Conservation (phyloP, 1,139 yeast genomes). For the Neolecta irregularis region DNA sequence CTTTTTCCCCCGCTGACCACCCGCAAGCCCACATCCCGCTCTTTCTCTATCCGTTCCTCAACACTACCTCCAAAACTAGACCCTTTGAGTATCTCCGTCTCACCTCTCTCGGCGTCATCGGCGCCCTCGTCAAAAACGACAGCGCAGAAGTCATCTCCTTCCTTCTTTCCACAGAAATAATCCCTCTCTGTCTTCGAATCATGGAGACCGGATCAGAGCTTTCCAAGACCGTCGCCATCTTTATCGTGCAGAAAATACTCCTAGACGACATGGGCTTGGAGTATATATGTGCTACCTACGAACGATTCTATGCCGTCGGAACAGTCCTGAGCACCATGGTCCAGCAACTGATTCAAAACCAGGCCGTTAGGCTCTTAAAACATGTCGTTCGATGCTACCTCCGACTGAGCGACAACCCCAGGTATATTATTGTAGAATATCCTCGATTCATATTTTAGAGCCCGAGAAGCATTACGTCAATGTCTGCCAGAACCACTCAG, state of each 20-base stretch:
- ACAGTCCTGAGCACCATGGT: slow-evolving; percentile 81
- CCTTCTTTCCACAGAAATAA: slow-evolving; percentile 80
- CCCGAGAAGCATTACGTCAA: slow-evolving; percentile 71
- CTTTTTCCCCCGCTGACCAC: not conserved
- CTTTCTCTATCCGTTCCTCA: slow-evolving; percentile 81
- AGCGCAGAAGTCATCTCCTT: slow-evolving; percentile 90
- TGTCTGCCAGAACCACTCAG: slow-evolving; percentile 76
- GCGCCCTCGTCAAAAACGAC: slow-evolving; percentile 90
- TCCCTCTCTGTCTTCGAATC: slow-evolving; percentile 81
- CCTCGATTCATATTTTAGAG: slow-evolving; percentile 32
- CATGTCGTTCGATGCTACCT: slow-evolving; percentile 90
- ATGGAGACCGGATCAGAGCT: slow-evolving; percentile 93
- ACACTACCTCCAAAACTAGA: slow-evolving; percentile 79
- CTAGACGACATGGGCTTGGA: slow-evolving; percentile 82
- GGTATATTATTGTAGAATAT: not conserved
- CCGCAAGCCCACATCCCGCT: slow-evolving; percentile 70
- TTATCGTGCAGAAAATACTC: slow-evolving; percentile 79
- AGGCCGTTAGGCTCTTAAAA: slow-evolving; percentile 70
- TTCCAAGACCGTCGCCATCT: slow-evolving; percentile 90
- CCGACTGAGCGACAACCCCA: slow-evolving; percentile 68
- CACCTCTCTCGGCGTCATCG: slow-evolving; percentile 90
- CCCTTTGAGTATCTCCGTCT: slow-evolving; percentile 85
- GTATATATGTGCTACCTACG: slow-evolving; percentile 88
- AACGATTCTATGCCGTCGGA: slow-evolving; percentile 86
- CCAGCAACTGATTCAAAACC: slow-evolving; percentile 54